Evolutionary conservation across 2,329 filamentous ascomycete species (phyloP).

Genomic region (Cladophialophora chaetospira): DNA sequence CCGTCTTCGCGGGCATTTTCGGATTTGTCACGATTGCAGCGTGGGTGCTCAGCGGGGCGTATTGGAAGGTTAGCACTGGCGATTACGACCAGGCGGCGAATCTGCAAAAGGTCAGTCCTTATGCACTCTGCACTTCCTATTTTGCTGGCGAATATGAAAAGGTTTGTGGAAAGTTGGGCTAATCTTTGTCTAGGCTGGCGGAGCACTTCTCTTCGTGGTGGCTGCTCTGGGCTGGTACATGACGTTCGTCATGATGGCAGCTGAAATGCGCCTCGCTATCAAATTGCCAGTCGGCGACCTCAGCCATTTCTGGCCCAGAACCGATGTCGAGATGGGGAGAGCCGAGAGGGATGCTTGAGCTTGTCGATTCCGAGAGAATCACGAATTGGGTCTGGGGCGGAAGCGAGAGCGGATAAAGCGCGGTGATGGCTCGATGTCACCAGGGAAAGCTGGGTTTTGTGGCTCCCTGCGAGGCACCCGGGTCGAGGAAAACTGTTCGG

Average conservation of each 20-base stretch:
- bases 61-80: conserved; percentile 32
- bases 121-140: not conserved
- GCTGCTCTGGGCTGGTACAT: conserved; percentile 32
- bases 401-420: not conserved
- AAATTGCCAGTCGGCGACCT: conserved; percentile 31
- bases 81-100: conserved; percentile 24
- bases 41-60: conserved; percentile 31
- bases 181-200: conserved; percentile 21
- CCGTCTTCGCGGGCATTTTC: conserved; percentile 30
- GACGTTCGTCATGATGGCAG: conserved; percentile 34
- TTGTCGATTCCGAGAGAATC: not conserved
- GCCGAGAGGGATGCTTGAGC: conserved; percentile 25
- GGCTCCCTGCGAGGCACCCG: no score
- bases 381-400: not conserved
- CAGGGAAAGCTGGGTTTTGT: no score
- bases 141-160: not conserved
- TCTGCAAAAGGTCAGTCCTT: conserved; percentile 30
- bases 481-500: no score
- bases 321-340: conserved; percentile 27
- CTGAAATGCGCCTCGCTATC: conserved; percentile 30
- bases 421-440: no score
- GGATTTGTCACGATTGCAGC: conserved; percentile 27
- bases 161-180: not conserved
- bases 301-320: conserved; percentile 30
- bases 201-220: conserved; percentile 30